A percentile compares a stretch with the other conserved stretches of the same genome.
Evolutionary conservation across 2,329 filamentous ascomycete species (phyloP).

Genomic region (Diplocarpon rosae): DNA sequence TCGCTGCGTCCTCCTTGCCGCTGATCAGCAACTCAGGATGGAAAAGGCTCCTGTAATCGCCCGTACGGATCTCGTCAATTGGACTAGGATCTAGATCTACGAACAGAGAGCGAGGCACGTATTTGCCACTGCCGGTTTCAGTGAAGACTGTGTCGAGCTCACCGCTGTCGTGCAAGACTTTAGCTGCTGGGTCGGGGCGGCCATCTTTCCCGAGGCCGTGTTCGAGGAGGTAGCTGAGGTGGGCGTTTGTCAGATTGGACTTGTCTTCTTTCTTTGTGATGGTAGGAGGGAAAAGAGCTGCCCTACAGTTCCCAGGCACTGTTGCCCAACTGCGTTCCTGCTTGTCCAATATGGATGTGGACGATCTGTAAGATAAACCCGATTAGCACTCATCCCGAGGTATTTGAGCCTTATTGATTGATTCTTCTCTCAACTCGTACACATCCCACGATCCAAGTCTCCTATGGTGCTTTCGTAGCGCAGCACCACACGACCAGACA

Average conservation of each 20-base stretch:
- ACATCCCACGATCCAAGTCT: too few species aligned
- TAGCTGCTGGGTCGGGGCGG: slow-evolving; percentile 42
- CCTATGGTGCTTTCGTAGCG: too few species aligned
- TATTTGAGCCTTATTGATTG: not conserved
- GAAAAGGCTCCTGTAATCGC: slow-evolving; percentile 50
- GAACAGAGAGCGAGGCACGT: slow-evolving; percentile 57
- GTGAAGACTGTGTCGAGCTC: slow-evolving; percentile 58
- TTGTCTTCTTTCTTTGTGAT: not conserved
- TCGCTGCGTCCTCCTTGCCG: slow-evolving; percentile 59
- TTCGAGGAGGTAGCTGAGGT: slow-evolving; percentile 50
- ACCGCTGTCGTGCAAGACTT: slow-evolving; percentile 40
- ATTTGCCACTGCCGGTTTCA: slow-evolving; percentile 53
- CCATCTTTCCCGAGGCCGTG: slow-evolving; percentile 53
- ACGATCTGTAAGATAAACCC: slow-evolving; percentile 37
- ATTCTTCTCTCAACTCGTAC: too few species aligned
- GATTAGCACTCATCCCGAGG: not conserved
- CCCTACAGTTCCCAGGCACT: slow-evolving; percentile 56
- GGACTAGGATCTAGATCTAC: slow-evolving; percentile 57
- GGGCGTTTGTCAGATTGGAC: not conserved
- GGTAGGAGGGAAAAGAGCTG: slow-evolving; percentile 21
- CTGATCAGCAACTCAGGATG: slow-evolving; percentile 56
- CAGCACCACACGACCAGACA: too few species aligned
- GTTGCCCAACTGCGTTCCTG: slow-evolving; percentile 57
- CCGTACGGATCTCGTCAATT: slow-evolving; percentile 56
- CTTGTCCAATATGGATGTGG: slow-evolving; percentile 59